These are phyloP conservation scores for Flaveria bidentis DNA, from an alignment of 129 eudicot genomes.

Conservation along the genomic window DNA sequence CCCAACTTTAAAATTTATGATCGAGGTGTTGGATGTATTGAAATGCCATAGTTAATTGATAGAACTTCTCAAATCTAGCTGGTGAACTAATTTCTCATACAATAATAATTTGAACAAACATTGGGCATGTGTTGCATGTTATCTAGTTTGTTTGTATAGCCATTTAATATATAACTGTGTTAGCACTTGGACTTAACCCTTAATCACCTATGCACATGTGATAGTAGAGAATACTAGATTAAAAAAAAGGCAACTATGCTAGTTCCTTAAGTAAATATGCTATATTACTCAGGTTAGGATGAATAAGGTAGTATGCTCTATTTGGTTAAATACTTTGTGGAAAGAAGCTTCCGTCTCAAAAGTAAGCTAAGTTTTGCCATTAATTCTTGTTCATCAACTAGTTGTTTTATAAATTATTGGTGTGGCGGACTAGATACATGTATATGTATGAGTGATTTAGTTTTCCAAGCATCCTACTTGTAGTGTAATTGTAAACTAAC, in stretches of 20 bases:
- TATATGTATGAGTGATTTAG: conserved; percentile 9
- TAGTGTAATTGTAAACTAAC: neutral
- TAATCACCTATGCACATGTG: neutral
- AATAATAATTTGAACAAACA: neutral
- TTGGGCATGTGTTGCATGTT: neutral
- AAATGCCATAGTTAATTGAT: neutral
- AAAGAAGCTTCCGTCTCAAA: neutral
- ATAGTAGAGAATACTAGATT: neutral
- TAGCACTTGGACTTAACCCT: neutral
- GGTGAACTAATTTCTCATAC: too few species aligned
- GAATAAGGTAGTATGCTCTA: neutral
- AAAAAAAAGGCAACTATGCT: neutral
- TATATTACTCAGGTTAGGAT: neutral
- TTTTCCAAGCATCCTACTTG: conserved; percentile 3
- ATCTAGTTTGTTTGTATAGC: neutral
- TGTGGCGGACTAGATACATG: neutral
- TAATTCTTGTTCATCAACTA: too few species aligned
- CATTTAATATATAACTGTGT: neutral
- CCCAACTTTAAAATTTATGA: neutral
- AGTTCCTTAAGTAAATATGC: neutral
- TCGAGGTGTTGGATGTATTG: neutral
- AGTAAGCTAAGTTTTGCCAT: neutral
- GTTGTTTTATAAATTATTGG: too few species aligned
- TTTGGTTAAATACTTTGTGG: neutral
- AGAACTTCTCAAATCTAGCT: neutral